Conservation (phyloP, 441 rosid species). For the Populus trichocarpa region DNA sequence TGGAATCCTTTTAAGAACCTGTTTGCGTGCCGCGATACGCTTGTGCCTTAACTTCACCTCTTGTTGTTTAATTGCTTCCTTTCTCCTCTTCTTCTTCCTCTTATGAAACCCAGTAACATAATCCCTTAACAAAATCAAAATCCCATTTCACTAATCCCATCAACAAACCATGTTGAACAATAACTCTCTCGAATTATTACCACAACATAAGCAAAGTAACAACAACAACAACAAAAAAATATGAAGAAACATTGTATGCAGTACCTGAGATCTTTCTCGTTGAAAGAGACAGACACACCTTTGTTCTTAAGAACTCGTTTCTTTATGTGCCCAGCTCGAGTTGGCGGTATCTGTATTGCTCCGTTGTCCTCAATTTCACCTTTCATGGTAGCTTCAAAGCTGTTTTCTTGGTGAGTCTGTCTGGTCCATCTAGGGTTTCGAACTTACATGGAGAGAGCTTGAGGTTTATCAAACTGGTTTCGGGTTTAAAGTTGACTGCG, state of each 20-base stretch:
- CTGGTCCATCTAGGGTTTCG: neutral
- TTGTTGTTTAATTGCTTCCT: conserved; percentile 68
- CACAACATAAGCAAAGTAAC: neutral
- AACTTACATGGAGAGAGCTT: neutral
- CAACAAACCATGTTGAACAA: conserved; percentile 1
- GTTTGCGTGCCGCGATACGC: conserved; percentile 70
- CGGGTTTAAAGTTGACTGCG: no score
- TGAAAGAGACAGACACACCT: conserved; percentile 59
- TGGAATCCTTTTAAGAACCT: conserved; percentile 30
- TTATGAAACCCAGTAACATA: conserved; percentile 79
- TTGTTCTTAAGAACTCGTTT: conserved; percentile 82
- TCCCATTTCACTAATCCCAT: conserved; percentile 7
- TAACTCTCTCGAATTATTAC: no score
- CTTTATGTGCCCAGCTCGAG: conserved; percentile 51
- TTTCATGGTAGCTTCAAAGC: conserved; percentile 28
- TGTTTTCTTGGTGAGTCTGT: neutral
- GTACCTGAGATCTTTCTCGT: conserved; percentile 90
- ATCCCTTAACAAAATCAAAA: conserved; percentile 43
- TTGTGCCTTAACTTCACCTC: conserved; percentile 61
- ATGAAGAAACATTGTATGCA: neutral
- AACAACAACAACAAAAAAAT: no score
- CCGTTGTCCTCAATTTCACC: conserved; percentile 30
- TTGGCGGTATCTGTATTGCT: conserved; percentile 27
- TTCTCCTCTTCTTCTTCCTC: conserved; percentile 98
- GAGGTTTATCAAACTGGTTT: neutral